Base-by-base conservation (phyloP, 1,139 yeast genomes). In the Debaryomycetaceae sp. region DNA sequence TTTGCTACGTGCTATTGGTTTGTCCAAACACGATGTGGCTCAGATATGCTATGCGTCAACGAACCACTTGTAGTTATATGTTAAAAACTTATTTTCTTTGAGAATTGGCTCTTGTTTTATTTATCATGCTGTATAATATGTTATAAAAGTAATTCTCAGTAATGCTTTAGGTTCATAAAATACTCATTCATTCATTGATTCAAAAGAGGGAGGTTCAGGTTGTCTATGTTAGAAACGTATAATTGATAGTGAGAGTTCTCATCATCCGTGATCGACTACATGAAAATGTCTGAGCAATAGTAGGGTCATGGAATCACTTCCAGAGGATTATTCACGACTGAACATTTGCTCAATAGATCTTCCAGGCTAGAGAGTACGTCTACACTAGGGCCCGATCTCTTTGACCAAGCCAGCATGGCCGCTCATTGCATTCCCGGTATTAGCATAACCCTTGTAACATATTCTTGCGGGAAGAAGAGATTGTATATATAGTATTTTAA, bases 301-400 rank as follows among this genome's bases (percentile, higher is more conserved):
- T 60, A 62, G 64, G 58, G 64, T 59, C 55, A 41, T 44, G 51
- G 49, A 45, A 43, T 52, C 61, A 59, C 43, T 40, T 34, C 38
- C 28, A 13, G 29, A 31, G 41, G 45, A 46, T 48, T 46, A 52
- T 46, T 42, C 55, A 50, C 52, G 55, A 60, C 65, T 54, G 65
- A 61, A 61, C 65, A 51, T 49, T 51, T 48, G 45, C 47, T 53
- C 59, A 50, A 36, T 46, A 43, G 36, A 50, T 63, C 54, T 64
- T 33, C 59, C 69, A 56, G 67, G 68, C 57, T 59, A 62, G 68
- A 61, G 69, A 59, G 68, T 53, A 62, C 64, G 63, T 46, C 56
- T 62, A 59, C 63, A 58, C 64, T 61, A 58, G 64, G 63, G 56
- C 42, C 37, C 15, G 26, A 15, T 24, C 34, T 18, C 15, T 6